These are phyloP conservation scores for Fusarium foetens DNA, from an alignment of 2,329 filamentous ascomycete species.

Conservation along the genomic window DNA sequence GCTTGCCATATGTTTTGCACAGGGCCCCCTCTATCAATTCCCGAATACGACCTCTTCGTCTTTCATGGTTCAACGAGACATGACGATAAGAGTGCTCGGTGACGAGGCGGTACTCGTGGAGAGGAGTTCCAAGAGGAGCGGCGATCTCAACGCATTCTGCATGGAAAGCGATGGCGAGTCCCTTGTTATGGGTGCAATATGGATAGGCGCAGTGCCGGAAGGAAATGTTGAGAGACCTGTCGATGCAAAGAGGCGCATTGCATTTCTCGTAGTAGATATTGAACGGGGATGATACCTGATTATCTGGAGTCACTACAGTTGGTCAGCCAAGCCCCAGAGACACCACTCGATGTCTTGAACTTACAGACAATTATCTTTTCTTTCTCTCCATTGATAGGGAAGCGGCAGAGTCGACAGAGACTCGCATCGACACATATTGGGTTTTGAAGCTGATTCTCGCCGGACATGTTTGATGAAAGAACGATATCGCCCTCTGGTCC, in stretches of 20 bases:
- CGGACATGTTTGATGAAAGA: neutral
- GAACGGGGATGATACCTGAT: neutral
- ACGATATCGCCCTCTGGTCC: neutral
- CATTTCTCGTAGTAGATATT: neutral
- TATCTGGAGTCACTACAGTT: neutral
- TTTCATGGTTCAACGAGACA: neutral
- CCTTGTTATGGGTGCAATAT: neutral
- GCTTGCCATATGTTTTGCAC: neutral
- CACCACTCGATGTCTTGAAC: rapidly evolving
- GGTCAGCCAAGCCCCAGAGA: neutral
- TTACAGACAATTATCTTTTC: neutral
- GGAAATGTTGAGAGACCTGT: neutral
- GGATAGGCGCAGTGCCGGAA: neutral
- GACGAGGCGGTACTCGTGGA: neutral
- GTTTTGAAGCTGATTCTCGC: slow-evolving; percentile 6
- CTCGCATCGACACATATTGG: slow-evolving; percentile 11
- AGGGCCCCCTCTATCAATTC: neutral
- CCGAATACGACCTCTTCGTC: neutral
- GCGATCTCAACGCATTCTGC: neutral
- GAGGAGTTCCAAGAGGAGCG: neutral
- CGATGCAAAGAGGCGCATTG: neutral
- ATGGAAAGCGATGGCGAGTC: slow-evolving; percentile 3
- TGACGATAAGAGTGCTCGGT: slow-evolving; percentile 3
- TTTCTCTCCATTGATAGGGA: neutral
- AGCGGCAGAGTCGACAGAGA: slow-evolving; percentile 2